Percentiles rank a stretch among this genome's conserved stretches.
phyloP scores from a whole-genome alignment of 1,284 basidiomycete genomes.

The Irpex sp. region DNA sequence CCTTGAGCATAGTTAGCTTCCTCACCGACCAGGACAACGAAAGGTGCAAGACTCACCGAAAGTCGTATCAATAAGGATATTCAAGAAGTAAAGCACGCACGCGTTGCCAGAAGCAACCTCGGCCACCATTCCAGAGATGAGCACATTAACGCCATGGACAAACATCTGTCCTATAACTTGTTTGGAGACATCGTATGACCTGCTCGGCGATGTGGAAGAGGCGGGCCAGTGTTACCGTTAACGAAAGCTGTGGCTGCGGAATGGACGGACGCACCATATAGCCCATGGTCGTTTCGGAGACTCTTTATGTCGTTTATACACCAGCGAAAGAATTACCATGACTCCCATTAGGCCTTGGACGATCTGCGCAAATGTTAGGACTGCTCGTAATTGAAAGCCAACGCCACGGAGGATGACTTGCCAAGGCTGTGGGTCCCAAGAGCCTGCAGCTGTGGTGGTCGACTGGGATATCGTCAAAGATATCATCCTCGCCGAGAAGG shows the following conservation, averaged over 20 bases:
- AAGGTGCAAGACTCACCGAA: slow-evolving; percentile 53
- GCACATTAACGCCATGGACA: slow-evolving; percentile 84
- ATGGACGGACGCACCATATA: slow-evolving; percentile 69
- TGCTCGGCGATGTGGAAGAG: slow-evolving; percentile 23
- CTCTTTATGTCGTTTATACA: slow-evolving; percentile 89
- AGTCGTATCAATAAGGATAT: slow-evolving; percentile 93
- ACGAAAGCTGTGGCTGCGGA: background rate
- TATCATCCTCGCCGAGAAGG: slow-evolving; percentile 10
- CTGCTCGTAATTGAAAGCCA: slow-evolving; percentile 9
- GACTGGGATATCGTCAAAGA: slow-evolving; percentile 15
- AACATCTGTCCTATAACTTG: slow-evolving; percentile 92
- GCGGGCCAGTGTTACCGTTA: background rate
- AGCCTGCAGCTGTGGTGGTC: slow-evolving; percentile 26
- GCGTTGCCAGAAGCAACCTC: slow-evolving; percentile 72
- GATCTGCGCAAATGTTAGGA: slow-evolving; percentile 38
- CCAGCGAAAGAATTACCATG: slow-evolving; percentile 80
- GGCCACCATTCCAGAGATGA: slow-evolving; percentile 73
- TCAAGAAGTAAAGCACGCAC: slow-evolving; percentile 91
- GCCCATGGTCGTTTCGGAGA: slow-evolving; percentile 84
- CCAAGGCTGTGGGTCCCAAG: slow-evolving; percentile 30
- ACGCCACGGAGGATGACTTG: slow-evolving; percentile 13
- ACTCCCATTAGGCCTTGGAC: slow-evolving; percentile 86
- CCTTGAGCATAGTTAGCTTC: slow-evolving; percentile 39
- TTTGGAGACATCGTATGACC: slow-evolving; percentile 88
- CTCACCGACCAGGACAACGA: background rate